Percentiles rank a stretch among this genome's conserved stretches.
Evolutionary conservation across 345 rosid species (phyloP).

Genomic region (Excoecaria agallocha): DNA sequence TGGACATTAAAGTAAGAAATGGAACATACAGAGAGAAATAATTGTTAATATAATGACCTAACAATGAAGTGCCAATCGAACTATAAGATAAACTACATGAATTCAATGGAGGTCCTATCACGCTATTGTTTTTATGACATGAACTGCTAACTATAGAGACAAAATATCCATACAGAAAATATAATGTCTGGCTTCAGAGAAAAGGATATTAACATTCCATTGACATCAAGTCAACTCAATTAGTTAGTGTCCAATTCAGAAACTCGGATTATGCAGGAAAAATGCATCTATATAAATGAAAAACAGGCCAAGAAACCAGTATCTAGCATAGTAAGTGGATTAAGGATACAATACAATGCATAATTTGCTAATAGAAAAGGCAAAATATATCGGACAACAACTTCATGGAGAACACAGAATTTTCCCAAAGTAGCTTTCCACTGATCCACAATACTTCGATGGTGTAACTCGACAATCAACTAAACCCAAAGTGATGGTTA

Average conservation of each 20-base stretch:
- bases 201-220: too few relatives aligned
- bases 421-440: constrained; percentile 22
- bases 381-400: constrained; percentile 15
- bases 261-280: background rate
- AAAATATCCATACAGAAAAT: too few relatives aligned
- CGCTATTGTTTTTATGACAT: background rate
- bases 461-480: constrained; percentile 23
- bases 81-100: background rate
- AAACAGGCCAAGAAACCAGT: background rate
- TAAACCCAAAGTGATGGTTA: constrained; percentile 24
- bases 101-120: background rate
- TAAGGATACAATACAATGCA: background rate
- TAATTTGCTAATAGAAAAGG: too few relatives aligned
- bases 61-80: background rate
- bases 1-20: background rate
- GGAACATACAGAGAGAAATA: background rate
- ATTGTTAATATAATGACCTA: background rate
- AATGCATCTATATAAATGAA: background rate
- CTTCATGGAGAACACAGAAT: constrained; percentile 21
- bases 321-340: background rate
- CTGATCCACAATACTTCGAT: constrained; percentile 25
- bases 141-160: too few relatives aligned
- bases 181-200: too few relatives aligned
- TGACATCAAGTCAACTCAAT: too few relatives aligned
- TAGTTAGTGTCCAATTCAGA: too few relatives aligned